Evolutionary conservation across 2,329 filamentous ascomycete species (phyloP).

Genomic region (Botrytis porri): DNA sequence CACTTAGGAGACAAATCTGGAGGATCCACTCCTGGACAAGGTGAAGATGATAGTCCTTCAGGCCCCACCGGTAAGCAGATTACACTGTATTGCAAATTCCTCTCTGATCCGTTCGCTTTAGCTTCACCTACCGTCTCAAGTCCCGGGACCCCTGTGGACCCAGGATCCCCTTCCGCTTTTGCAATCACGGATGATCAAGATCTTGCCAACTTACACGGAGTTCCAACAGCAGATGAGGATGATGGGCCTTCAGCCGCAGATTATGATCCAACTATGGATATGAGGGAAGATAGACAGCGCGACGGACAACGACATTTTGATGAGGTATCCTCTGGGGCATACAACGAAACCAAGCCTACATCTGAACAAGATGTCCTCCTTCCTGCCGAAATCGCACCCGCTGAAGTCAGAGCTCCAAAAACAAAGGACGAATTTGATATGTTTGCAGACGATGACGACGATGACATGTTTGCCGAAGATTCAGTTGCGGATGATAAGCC

Average conservation of each 20-base stretch:
- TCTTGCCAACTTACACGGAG: slow-evolving; percentile 59
- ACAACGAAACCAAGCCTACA: slow-evolving; percentile 56
- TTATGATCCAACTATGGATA: slow-evolving; percentile 85
- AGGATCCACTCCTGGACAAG: slow-evolving; percentile 33
- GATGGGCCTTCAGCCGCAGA: slow-evolving; percentile 89
- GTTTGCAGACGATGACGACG: slow-evolving; percentile 78
- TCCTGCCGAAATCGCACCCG: slow-evolving; percentile 37
- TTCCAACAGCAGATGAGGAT: slow-evolving; percentile 41
- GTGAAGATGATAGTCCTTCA: slow-evolving; percentile 30
- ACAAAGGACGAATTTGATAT: slow-evolving; percentile 72
- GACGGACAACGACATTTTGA: slow-evolving; percentile 63
- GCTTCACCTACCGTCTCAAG: slow-evolving; percentile 38
- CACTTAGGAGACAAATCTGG: slow-evolving; percentile 38
- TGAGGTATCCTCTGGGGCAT: slow-evolving; percentile 52
- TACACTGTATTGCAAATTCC: neutral
- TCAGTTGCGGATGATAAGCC: slow-evolving; percentile 42
- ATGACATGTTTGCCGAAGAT: slow-evolving; percentile 60
- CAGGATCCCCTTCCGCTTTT: slow-evolving; percentile 46
- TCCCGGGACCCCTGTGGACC: slow-evolving; percentile 37
- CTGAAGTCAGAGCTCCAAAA: slow-evolving; percentile 43
- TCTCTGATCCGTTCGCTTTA: slow-evolving; percentile 26
- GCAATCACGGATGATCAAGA: slow-evolving; percentile 65
- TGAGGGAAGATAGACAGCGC: slow-evolving; percentile 76
- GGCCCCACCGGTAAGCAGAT: slow-evolving; percentile 40
- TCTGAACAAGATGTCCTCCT: slow-evolving; percentile 51